Base-by-base conservation (phyloP, 208 protist species). In the Acanthamoeba sp. region DNA sequence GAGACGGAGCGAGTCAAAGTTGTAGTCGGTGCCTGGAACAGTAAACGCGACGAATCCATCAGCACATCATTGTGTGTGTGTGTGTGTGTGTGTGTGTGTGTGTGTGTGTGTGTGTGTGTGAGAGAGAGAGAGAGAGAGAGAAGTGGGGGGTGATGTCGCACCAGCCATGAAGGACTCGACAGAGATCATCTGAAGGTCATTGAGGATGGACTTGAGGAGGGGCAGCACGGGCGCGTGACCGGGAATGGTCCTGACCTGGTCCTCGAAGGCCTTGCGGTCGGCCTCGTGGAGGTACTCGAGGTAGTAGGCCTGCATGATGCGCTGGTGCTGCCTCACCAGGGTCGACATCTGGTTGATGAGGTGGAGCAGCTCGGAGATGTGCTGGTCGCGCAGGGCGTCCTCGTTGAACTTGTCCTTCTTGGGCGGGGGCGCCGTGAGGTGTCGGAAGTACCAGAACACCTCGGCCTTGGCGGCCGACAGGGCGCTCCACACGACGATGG, bases 381-480 rank as follows among this genome's bases (percentile, higher is more conserved):
- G 85, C 38, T 38, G 85, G 85, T 91, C 85, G 22, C 85, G 45
- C 32, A 91, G 36, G 16, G 52, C 40, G 29, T 91, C 85, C 34
- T 71, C 85, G 32, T 45, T 71, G 57, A 62, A 71, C 50, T 91
- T 91, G 85, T 91, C 85, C 57, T 91, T 91, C 85, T 91, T 91
- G 6, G 85, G 85, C 27, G 50, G 85, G 4, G 85, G 45, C 20
- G 52, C 85, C 5, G 9, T 71, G 32, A 91, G 16, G 57, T 91
- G 85, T 32, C 57, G 22, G 32, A 91, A 91, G 59, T 91, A 91
- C 85, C 85, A 91, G 12, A 73, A 32, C 29, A 91, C 64, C 64
- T 73, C 64, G 32, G 64, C 64, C 64, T 73, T 73, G 64, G 64
- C 64, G 18, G 64, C 64, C 5, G 64, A 10, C 32, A 73, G 64